These are phyloP conservation scores for Bolboschoenus planiculmis DNA, from an alignment of 176 grass and related monocot species.

Conservation along the genomic window DNA sequence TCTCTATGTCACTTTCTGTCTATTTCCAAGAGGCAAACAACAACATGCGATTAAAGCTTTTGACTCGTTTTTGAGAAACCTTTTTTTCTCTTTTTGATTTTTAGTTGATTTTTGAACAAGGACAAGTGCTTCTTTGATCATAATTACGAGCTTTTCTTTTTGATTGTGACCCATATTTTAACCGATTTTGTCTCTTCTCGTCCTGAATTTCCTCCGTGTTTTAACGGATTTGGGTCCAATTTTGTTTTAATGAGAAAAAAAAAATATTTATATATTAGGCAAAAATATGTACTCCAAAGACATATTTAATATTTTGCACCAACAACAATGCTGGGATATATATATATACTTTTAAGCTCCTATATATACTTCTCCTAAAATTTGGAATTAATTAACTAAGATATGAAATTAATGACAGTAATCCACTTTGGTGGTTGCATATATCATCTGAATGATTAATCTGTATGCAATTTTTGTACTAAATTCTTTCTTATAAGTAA, in stretches of 20 bases:
- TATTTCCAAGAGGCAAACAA: slow-evolving; percentile 1
- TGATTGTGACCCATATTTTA: not conserved
- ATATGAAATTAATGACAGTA: no score
- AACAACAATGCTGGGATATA: no score
- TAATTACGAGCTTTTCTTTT: not conserved
- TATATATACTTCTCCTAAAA: no score
- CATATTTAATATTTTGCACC: no score
- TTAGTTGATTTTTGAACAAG: not conserved
- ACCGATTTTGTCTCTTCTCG: slow-evolving; percentile 7
- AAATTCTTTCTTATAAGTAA: no score
- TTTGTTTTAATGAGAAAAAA: not conserved
- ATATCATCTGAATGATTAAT: no score
- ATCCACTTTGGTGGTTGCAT: no score
- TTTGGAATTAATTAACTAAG: no score
- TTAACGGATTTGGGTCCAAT: not conserved
- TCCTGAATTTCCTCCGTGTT: not conserved
- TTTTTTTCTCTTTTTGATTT: not conserved
- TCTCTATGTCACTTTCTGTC: slow-evolving; percentile 15
- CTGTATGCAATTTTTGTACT: no score
- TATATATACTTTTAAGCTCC: no score
- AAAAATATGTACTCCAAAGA: no score
- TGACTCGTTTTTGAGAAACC: not conserved
- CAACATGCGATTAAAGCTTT: slow-evolving; percentile 4
- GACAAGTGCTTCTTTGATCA: slow-evolving; percentile 1
- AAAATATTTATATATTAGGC: no score